Conservation (phyloP, 2,329 filamentous ascomycete species). For the Berkeleyomyces rouxiae region DNA sequence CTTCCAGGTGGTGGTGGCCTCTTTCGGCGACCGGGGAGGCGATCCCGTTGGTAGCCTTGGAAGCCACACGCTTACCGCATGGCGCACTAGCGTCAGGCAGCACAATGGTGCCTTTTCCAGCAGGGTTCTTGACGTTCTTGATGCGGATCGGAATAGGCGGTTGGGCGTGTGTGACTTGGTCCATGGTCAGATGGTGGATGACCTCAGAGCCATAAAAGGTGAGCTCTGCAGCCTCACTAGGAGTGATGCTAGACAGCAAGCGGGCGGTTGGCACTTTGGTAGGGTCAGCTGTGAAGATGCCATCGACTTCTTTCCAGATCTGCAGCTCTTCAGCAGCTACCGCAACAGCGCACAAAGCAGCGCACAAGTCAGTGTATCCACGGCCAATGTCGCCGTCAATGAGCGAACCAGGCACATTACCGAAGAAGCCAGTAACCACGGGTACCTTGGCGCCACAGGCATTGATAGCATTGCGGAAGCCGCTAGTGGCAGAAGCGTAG, state of each 20-base stretch:
- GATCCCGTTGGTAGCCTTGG: conserved; percentile 30
- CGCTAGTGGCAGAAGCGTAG: conserved; percentile 46
- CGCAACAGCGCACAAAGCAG: conserved; percentile 78
- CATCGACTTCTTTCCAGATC: conserved; percentile 98
- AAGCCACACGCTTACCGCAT: conserved; percentile 24
- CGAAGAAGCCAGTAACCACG: conserved; percentile 87
- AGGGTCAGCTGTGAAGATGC: conserved; percentile 73
- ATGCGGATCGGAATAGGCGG: conserved; percentile 72
- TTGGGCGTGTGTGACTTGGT: conserved; percentile 73
- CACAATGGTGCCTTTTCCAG: conserved; percentile 62
- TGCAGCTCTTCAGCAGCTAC: conserved; percentile 78
- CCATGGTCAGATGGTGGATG: conserved; percentile 98
- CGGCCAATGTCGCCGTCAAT: conserved; percentile 79
- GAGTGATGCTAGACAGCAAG: conserved; percentile 75
- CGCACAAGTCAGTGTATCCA: conserved; percentile 93
- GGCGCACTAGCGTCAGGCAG: conserved; percentile 52
- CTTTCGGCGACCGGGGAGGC: not conserved
- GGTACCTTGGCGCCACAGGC: conserved; percentile 53
- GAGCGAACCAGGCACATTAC: conserved; percentile 76
- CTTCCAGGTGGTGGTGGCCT: not conserved
- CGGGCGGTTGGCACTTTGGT: conserved; percentile 87
- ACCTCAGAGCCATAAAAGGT: conserved; percentile 92
- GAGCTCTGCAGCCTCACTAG: conserved; percentile 85
- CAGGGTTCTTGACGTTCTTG: conserved; percentile 81
- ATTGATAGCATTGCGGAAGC: conserved; percentile 46